Conservation (phyloP, 352 stramenopile species). For the Albugo candida region DNA sequence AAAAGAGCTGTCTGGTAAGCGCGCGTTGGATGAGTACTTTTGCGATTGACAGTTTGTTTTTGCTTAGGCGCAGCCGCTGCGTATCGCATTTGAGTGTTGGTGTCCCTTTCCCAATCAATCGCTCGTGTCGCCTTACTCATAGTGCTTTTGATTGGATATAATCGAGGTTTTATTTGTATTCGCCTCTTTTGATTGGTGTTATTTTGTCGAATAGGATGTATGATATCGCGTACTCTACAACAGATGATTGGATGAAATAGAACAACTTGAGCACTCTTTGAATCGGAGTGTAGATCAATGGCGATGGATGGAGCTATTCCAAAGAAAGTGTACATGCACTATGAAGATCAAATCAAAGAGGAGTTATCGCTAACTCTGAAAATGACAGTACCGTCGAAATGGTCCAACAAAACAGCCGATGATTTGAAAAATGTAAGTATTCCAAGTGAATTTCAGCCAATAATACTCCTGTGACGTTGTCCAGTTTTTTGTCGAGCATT, state of each 20-base stretch:
- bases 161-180: no score
- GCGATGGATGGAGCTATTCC: conserved; percentile 48
- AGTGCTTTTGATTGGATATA: no score
- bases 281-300: conserved; percentile 3
- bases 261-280: no score
- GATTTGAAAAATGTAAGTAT: conserved; percentile 55
- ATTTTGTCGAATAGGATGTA: no score
- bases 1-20: conserved; percentile 30
- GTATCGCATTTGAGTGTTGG: conserved; percentile 34
- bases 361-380: conserved; percentile 57
- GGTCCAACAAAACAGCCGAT: conserved; percentile 56
- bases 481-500: conserved; percentile 80
- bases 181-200: no score
- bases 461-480: not conserved
- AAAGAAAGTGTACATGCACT: conserved; percentile 83
- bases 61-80: conserved; percentile 17
- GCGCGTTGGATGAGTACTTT: no score
- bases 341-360: conserved; percentile 42
- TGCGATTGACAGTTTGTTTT: not conserved
- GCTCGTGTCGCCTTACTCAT: conserved; percentile 4
- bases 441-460: not conserved
- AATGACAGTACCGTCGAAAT: conserved; percentile 78
- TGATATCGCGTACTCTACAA: no score
- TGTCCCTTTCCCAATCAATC: conserved; percentile 30
- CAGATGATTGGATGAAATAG: no score